Percentiles rank a stretch among this genome's conserved stretches.
Evolutionary conservation across 352 stramenopile species (phyloP).

Genomic region (Pythium apleroticum): DNA sequence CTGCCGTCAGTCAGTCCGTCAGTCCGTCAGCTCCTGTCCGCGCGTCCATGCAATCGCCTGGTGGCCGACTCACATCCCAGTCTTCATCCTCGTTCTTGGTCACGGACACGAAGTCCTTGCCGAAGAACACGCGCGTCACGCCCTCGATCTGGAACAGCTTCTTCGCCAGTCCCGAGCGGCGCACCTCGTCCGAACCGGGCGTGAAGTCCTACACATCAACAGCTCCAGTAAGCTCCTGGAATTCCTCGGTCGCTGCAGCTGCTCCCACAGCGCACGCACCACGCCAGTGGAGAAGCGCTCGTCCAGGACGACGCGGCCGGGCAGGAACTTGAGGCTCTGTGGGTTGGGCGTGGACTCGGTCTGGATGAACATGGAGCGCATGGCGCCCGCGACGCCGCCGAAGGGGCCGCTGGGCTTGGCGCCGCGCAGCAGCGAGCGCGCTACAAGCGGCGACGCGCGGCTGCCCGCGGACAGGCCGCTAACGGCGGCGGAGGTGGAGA

Average conservation of each 20-base stretch:
- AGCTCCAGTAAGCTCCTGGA: neutral
- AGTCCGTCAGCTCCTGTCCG: neutral
- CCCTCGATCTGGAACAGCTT: conserved; percentile 96
- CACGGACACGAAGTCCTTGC: conserved; percentile 97
- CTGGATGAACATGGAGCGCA: conserved; percentile 97
- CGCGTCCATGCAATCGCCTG: neutral
- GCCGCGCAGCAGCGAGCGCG: neutral
- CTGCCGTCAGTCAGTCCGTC: conserved; percentile 28
- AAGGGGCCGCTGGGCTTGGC: conserved; percentile 14
- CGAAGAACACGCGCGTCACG: conserved; percentile 96
- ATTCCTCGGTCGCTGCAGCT: neutral
- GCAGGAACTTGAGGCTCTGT: conserved; percentile 98
- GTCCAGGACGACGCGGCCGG: conserved; percentile 88
- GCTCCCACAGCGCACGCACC: conserved; percentile 24
- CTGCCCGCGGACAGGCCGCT: neutral
- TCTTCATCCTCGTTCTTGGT: conserved; percentile 95
- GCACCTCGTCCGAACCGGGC: conserved; percentile 79
- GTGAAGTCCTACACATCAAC: conserved; percentile 75
- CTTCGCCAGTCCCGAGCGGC: conserved; percentile 93
- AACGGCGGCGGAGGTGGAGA: neutral
- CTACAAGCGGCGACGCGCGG: conserved; percentile 17
- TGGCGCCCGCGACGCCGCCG: conserved; percentile 31
- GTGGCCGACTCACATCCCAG: conserved; percentile 93
- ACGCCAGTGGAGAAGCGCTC: conserved; percentile 87
- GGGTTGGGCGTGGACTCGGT: conserved; percentile 98